A percentile compares a stretch with the other conserved stretches of the same genome.
Evolutionary conservation across 805 yeast species (phyloP).

Genomic region (Candida ficus): DNA sequence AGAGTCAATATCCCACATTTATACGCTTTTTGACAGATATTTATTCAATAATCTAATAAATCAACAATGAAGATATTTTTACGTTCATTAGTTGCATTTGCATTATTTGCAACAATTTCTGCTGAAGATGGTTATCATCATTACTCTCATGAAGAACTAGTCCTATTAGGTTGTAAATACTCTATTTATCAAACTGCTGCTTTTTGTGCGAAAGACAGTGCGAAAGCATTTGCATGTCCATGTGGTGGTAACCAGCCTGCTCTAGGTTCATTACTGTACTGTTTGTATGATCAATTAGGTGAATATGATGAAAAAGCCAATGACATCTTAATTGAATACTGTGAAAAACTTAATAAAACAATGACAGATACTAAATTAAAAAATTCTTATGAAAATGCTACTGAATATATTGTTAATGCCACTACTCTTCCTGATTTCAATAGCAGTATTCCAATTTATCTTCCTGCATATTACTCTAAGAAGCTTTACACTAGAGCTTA

Average conservation of each 20-base stretch:
- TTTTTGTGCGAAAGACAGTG: conserved; percentile 22
- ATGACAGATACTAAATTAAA: conserved; percentile 32
- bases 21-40: no score
- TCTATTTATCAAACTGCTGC: conserved; percentile 19
- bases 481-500: conserved; percentile 23
- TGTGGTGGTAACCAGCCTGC: conserved; percentile 24
- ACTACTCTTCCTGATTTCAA: conserved; percentile 31
- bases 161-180: conserved; percentile 23
- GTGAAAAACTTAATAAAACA: conserved; percentile 17
- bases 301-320: conserved; percentile 15
- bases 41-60: neutral
- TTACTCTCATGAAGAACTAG: conserved; percentile 17
- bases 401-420: conserved; percentile 34
- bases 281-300: conserved; percentile 20
- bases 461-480: conserved; percentile 32
- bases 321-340: conserved; percentile 22
- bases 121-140: conserved; percentile 12
- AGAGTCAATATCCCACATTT: no score
- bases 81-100: neutral
- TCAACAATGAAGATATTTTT: conserved; percentile 1
- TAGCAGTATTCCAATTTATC: conserved; percentile 26
- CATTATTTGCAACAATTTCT: neutral
- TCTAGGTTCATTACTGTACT: conserved; percentile 26
- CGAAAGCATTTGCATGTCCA: conserved; percentile 20
- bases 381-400: conserved; percentile 40